phyloP scores from a whole-genome alignment of 2,329 filamentous ascomycete genomes.

The Thyridium curvatum region DNA sequence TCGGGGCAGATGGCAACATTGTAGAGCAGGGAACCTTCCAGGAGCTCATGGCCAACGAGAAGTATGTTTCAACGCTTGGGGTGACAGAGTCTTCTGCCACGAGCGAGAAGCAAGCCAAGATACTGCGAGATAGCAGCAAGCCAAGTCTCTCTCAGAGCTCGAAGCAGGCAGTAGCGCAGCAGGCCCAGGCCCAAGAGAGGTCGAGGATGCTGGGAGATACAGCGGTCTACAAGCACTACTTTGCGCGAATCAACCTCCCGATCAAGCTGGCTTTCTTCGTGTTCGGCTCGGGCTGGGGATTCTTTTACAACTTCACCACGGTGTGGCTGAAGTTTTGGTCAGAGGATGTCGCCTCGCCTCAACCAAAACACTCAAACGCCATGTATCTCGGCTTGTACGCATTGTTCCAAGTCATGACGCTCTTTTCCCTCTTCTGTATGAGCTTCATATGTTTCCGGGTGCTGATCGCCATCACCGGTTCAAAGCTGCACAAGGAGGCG shows the following conservation, averaged over 20 bases:
- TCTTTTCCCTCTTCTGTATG: slow-evolving; percentile 12
- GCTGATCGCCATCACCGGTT: slow-evolving; percentile 8
- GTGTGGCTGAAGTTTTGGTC: too few species aligned
- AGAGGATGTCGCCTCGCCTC: not conserved
- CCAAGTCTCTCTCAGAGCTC: slow-evolving; percentile 3
- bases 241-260: too few species aligned
- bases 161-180: slow-evolving; percentile 1
- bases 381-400: slow-evolving; percentile 9
- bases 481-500: too few species aligned
- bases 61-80: slow-evolving; percentile 30
- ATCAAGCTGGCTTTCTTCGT: slow-evolving; percentile 7
- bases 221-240: slow-evolving; percentile 14
- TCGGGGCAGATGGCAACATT: slow-evolving; percentile 30
- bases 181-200: not conserved
- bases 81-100: slow-evolving; percentile 17
- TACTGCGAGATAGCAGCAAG: not conserved
- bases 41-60: slow-evolving; percentile 26
- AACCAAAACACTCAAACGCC: slow-evolving; percentile 2
- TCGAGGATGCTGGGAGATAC: slow-evolving; percentile 12
- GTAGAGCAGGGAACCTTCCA: slow-evolving; percentile 36
- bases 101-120: slow-evolving; percentile 8
- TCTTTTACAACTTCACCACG: not conserved
- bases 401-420: slow-evolving; percentile 13
- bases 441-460: slow-evolving; percentile 11
- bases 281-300: slow-evolving; percentile 7